A percentile compares a stretch with the other conserved stretches of the same genome.
phyloP scores from a whole-genome alignment of 805 yeast species.

The Yarrowia hollandica region DNA sequence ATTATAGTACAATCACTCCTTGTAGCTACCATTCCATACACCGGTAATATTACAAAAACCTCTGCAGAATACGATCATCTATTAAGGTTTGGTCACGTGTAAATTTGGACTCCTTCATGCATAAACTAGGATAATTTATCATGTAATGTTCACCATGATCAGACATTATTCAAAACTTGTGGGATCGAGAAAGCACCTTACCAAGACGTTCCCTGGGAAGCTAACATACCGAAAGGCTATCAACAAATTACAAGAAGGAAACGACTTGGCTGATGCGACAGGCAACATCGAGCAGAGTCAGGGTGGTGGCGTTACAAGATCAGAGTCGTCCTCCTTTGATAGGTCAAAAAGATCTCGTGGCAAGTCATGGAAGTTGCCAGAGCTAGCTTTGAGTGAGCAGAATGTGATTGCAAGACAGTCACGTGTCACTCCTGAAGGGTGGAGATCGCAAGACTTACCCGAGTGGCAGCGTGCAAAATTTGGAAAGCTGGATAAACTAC shows the following conservation, averaged over 20 bases:
- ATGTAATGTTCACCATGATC: neutral
- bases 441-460: slow-evolving; percentile 24
- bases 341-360: slow-evolving; percentile 25
- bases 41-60: too few relatives aligned
- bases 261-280: neutral
- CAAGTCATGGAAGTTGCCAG: slow-evolving; percentile 21
- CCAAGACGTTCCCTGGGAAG: slow-evolving; percentile 16
- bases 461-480: slow-evolving; percentile 25
- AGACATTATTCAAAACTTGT: slow-evolving; percentile 21
- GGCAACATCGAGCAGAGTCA: neutral
- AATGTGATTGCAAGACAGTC: slow-evolving; percentile 11
- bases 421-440: slow-evolving; percentile 16
- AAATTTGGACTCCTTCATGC: neutral
- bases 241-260: slow-evolving; percentile 12
- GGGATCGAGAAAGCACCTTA: slow-evolving; percentile 12
- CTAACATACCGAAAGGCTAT: slow-evolving; percentile 3
- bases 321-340: slow-evolving; percentile 2
- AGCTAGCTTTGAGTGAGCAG: neutral
- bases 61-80: too few relatives aligned
- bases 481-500: slow-evolving; percentile 14
- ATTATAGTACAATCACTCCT: too few relatives aligned
- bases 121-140: neutral
- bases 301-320: neutral
- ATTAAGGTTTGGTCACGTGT: neutral
- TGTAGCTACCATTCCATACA: too few relatives aligned